Evolutionary conservation across 768 basidiomycete genomes (phyloP).

Genomic region (Piloderma croceum): DNA sequence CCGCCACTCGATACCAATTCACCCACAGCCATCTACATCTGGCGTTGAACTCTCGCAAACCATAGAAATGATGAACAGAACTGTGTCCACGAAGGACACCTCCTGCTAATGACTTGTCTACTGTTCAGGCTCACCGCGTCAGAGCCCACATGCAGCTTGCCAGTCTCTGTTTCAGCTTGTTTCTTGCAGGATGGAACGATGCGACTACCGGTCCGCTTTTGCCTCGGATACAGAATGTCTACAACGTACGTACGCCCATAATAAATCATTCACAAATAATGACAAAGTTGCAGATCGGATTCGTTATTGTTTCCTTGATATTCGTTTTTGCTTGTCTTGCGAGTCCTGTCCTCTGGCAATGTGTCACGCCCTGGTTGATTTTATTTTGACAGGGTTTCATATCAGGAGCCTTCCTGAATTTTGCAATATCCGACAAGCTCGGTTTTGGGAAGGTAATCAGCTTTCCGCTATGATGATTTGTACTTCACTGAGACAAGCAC

Average conservation of each 20-base stretch:
- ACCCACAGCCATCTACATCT: too few relatives aligned
- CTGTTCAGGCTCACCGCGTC: too few relatives aligned
- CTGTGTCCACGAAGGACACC: too few relatives aligned
- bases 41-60: too few relatives aligned
- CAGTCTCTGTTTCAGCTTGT: not conserved
- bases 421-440: conserved; percentile 38
- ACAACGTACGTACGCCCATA: conserved; percentile 15
- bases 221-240: conserved; percentile 22
- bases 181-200: conserved; percentile 20
- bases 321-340: conserved; percentile 44
- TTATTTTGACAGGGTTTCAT: conserved; percentile 40
- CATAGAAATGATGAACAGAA: too few relatives aligned
- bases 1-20: too few relatives aligned
- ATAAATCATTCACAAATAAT: not conserved
- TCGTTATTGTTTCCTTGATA: conserved; percentile 52
- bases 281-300: conserved; percentile 33
- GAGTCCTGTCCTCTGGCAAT: conserved; percentile 11
- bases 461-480: not conserved
- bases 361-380: not conserved
- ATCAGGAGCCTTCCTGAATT: conserved; percentile 40
- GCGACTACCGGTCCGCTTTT: conserved; percentile 21
- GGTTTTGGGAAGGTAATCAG: conserved; percentile 43
- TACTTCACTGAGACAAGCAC: not conserved
- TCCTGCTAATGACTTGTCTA: too few relatives aligned
- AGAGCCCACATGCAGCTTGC: too few relatives aligned